A percentile compares a stretch with the other conserved stretches of the same genome.
Evolutionary conservation across 2,329 filamentous ascomycete genomes (phyloP).

Genomic region (Alternaria sp.): DNA sequence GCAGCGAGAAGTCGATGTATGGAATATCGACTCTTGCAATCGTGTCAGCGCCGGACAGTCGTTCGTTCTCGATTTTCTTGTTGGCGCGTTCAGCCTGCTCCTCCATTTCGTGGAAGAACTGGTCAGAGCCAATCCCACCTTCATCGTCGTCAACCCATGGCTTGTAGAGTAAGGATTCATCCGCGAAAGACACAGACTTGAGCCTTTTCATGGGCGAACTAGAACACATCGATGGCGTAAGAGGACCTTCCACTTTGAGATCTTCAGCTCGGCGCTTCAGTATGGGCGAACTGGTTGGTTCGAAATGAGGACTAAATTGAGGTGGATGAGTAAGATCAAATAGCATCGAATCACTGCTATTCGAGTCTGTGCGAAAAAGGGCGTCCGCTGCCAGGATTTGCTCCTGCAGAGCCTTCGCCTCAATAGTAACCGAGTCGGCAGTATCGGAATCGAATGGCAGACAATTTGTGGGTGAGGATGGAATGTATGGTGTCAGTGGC

Average conservation of each 20-base stretch:
- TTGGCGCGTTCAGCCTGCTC: conserved; percentile 47
- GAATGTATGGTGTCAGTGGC: conserved; percentile 45
- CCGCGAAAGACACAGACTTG: conserved; percentile 50
- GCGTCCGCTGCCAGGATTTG: conserved; percentile 42
- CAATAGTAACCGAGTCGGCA: conserved; percentile 41
- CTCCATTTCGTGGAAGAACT: conserved; percentile 44
- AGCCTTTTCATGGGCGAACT: conserved; percentile 48
- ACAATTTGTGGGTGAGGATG: conserved; percentile 47
- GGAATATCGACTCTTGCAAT: conserved; percentile 58
- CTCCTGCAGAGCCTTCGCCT: conserved; percentile 42
- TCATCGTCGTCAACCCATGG: conserved; percentile 22
- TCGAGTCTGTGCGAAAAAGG: conserved; percentile 40
- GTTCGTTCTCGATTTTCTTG: conserved; percentile 50
- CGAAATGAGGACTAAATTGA: conserved; percentile 25
- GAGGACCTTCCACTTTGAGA: conserved; percentile 54
- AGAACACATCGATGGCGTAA: conserved; percentile 50
- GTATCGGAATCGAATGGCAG: conserved; percentile 48
- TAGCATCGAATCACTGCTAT: conserved; percentile 41
- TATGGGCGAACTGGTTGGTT: conserved; percentile 21
- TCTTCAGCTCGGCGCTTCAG: conserved; percentile 45
- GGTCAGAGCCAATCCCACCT: conserved; percentile 30
- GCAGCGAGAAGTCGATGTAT: conserved; percentile 51
- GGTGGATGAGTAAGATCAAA: conserved; percentile 33
- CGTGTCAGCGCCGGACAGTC: conserved; percentile 55
- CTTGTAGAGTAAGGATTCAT: conserved; percentile 43